Conservation (phyloP, 2,329 filamentous ascomycete genomes). For the Sporothrix brunneoviolacea region DNA sequence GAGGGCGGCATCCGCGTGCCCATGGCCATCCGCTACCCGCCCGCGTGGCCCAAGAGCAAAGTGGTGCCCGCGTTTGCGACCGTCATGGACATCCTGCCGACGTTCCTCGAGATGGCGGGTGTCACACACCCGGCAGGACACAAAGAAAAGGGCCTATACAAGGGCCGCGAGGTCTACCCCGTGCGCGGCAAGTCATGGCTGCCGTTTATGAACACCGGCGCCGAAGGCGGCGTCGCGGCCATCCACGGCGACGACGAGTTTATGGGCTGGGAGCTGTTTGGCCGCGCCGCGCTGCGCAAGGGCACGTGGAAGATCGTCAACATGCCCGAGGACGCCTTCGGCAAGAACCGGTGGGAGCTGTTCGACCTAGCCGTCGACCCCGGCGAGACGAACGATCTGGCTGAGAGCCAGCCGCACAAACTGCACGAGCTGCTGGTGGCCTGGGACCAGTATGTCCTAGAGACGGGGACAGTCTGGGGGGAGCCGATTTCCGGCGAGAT, state of each 20-base stretch:
- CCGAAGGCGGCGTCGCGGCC: slow-evolving; percentile 11
- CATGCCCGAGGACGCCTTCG: slow-evolving; percentile 39
- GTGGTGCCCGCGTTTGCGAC: slow-evolving; percentile 39
- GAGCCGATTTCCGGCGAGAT: slow-evolving; percentile 2
- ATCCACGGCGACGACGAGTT: slow-evolving; percentile 32
- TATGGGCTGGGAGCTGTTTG: slow-evolving; percentile 32
- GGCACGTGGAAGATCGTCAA: slow-evolving; percentile 37
- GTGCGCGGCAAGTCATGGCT: slow-evolving; percentile 24
- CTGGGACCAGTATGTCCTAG: slow-evolving; percentile 36
- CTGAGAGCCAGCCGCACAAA: slow-evolving; percentile 26
- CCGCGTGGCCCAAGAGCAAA: slow-evolving; percentile 29
- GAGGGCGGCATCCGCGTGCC: slow-evolving; percentile 47
- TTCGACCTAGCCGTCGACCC: slow-evolving; percentile 40
- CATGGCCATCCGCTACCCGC: slow-evolving; percentile 32
- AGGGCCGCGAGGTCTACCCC: slow-evolving; percentile 27
- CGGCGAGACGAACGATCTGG: slow-evolving; percentile 36
- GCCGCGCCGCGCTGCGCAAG: slow-evolving; percentile 28
- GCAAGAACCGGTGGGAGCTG: slow-evolving; percentile 43
- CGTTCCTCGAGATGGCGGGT: slow-evolving; percentile 41
- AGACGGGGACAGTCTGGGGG: slow-evolving; percentile 36
- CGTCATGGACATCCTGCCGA: slow-evolving; percentile 45
- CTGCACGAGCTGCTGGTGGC: slow-evolving; percentile 27
- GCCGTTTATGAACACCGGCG: slow-evolving; percentile 18
- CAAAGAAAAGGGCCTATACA: slow-evolving; percentile 31
- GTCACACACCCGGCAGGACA: slow-evolving; percentile 41